Evolutionary conservation across 2,329 filamentous ascomycete genomes (phyloP).

Genomic region (Thelonectria discophora): DNA sequence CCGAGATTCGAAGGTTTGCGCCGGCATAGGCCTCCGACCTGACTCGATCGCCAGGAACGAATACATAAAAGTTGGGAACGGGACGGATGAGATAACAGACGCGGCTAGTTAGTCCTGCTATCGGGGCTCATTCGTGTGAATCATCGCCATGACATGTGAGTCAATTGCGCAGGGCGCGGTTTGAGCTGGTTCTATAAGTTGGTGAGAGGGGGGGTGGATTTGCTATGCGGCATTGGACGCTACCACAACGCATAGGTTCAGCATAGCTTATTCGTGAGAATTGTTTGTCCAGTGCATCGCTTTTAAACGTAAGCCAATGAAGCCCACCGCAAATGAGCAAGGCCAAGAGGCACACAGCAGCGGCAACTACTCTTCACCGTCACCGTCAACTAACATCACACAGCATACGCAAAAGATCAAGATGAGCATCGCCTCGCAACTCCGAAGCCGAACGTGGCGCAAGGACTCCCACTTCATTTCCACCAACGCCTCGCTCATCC

Average conservation of each 20-base stretch:
- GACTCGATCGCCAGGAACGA: background rate
- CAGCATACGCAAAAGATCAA: background rate
- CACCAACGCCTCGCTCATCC: conserved; percentile 17
- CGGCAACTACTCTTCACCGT: background rate
- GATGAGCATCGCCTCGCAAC: conserved; percentile 19
- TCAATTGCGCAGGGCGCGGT: background rate
- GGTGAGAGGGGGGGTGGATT: too few relatives aligned
- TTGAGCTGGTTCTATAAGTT: background rate
- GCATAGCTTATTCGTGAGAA: too few relatives aligned
- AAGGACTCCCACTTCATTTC: conserved; percentile 19
- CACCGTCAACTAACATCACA: background rate
- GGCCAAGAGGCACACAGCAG: background rate
- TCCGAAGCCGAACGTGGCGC: conserved; percentile 14
- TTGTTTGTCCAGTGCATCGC: too few relatives aligned
- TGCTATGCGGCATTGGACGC: background rate
- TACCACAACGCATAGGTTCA: background rate
- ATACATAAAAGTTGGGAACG: background rate
- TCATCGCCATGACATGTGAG: conserved; percentile 1
- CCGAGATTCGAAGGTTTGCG: background rate
- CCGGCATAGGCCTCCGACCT: background rate
- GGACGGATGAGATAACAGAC: background rate
- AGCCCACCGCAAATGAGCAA: background rate
- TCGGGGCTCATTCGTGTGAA: background rate
- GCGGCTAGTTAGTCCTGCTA: background rate
- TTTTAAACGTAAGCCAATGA: background rate